Conservation (phyloP, 352 stramenopile species). For the Pythium rhizo-oryzae region DNA sequence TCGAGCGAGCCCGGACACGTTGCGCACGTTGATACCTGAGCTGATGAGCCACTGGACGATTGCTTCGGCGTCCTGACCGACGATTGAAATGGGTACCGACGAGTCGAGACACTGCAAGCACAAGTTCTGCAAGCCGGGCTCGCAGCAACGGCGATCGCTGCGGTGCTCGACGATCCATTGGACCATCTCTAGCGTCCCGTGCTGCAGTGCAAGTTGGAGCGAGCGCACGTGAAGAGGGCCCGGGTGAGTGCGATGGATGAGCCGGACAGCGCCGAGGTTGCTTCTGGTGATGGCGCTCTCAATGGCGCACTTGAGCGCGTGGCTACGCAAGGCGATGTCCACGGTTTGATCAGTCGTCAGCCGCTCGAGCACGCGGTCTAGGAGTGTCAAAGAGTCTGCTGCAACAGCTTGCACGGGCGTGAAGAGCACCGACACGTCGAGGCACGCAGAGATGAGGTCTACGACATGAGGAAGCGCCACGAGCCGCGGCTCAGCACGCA, state of each 20-base stretch:
- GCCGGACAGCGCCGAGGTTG: slow-evolving; percentile 5
- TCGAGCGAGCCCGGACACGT: background rate
- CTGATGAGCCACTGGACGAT: background rate
- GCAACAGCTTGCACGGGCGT: background rate
- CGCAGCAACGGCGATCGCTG: background rate
- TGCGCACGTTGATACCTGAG: background rate
- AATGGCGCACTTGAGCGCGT: slow-evolving; percentile 5
- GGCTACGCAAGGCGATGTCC: background rate
- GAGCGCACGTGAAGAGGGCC: slow-evolving; percentile 6
- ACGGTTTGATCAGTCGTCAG: background rate
- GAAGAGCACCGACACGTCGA: background rate
- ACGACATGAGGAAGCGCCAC: background rate
- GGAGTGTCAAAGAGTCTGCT: background rate
- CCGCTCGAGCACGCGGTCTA: background rate
- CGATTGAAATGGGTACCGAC: background rate
- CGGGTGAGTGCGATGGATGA: slow-evolving; percentile 2
- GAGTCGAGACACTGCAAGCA: background rate
- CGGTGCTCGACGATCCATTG: slow-evolving; percentile 20
- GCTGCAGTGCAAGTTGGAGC: slow-evolving; percentile 5
- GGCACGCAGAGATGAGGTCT: slow-evolving; percentile 1
- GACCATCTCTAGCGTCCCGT: slow-evolving; percentile 6
- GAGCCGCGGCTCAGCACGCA: background rate
- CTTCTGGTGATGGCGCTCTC: slow-evolving; percentile 5
- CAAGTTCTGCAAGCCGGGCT: background rate
- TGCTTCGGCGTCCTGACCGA: background rate